Conservation (phyloP, 75 land plant genomes). For the Cryptomeria japonica region DNA sequence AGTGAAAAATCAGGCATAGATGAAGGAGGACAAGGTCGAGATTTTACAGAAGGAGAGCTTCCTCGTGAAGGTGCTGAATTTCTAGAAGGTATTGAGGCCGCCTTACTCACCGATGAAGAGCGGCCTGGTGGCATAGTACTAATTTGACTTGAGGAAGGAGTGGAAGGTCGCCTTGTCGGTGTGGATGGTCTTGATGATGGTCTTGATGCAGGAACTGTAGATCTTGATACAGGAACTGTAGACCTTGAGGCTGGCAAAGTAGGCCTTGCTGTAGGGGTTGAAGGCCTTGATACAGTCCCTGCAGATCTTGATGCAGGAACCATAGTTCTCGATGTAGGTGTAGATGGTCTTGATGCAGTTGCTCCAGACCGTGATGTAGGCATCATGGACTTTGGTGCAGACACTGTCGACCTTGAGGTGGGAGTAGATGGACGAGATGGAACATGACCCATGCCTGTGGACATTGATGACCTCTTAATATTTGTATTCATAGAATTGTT, state of each 20-base stretch:
- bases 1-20: slow-evolving; percentile 61
- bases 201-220: slow-evolving; percentile 20
- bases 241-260: slow-evolving; percentile 31
- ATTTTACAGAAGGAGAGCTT: slow-evolving; percentile 51
- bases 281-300: slow-evolving; percentile 37
- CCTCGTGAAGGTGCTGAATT: slow-evolving; percentile 45
- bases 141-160: slow-evolving; percentile 22
- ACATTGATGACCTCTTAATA: slow-evolving; percentile 1
- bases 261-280: slow-evolving; percentile 59
- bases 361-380: slow-evolving; percentile 29
- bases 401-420: not conserved
- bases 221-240: slow-evolving; percentile 31
- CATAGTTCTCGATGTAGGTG: slow-evolving; percentile 57
- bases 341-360: slow-evolving; percentile 45
- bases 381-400: slow-evolving; percentile 5
- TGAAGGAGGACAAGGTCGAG: slow-evolving; percentile 53
- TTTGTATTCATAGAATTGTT: slow-evolving; percentile 21
- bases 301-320: slow-evolving; percentile 34
- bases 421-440: slow-evolving; percentile 19
- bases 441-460: slow-evolving; percentile 13
- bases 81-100: slow-evolving; percentile 34
- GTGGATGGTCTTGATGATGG: slow-evolving; percentile 39
- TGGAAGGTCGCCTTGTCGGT: slow-evolving; percentile 49
- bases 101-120: slow-evolving; percentile 48
- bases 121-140: slow-evolving; percentile 28